A percentile compares a stretch with the other conserved stretches of the same genome.
Conservation (phyloP, 352 stramenopile genomes). For the Phytopythium vexans region DNA sequence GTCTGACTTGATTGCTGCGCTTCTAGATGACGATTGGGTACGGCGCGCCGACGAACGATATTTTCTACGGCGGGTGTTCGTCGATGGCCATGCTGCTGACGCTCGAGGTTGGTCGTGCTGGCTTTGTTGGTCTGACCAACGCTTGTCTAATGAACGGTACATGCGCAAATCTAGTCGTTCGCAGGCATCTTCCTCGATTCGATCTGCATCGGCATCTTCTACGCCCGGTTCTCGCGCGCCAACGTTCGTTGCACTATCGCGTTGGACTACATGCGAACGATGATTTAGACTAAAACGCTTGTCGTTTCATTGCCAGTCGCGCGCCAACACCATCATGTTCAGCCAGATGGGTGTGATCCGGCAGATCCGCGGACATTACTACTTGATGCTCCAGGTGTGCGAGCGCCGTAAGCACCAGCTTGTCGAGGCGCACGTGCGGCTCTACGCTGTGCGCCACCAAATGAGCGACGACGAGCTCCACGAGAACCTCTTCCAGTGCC, state of each 20-base stretch:
- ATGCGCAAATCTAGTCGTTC: slow-evolving; percentile 51
- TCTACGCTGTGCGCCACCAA: slow-evolving; percentile 81
- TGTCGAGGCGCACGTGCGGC: slow-evolving; percentile 77
- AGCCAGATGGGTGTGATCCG: slow-evolving; percentile 83
- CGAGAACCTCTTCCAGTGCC: slow-evolving; percentile 70
- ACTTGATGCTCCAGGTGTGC: slow-evolving; percentile 91
- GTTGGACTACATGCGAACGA: background rate
- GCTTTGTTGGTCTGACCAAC: slow-evolving; percentile 1
- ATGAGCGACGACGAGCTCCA: slow-evolving; percentile 40
- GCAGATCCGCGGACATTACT: slow-evolving; percentile 86
- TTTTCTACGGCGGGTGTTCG: slow-evolving; percentile 83
- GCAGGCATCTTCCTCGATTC: slow-evolving; percentile 84
- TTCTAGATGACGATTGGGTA: slow-evolving; percentile 87
- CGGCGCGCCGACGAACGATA: slow-evolving; percentile 81
- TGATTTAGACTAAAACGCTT: background rate
- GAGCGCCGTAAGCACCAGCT: slow-evolving; percentile 89
- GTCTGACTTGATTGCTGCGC: slow-evolving; percentile 2
- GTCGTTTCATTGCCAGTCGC: slow-evolving; percentile 42
- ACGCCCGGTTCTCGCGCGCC: slow-evolving; percentile 73
- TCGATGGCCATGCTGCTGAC: slow-evolving; percentile 78
- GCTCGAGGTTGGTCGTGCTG: slow-evolving; percentile 45
- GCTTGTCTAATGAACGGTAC: background rate
- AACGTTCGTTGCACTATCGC: slow-evolving; percentile 39
- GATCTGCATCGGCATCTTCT: slow-evolving; percentile 88
- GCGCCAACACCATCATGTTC: slow-evolving; percentile 86